Percentiles rank a stretch among this genome's conserved stretches.
Evolutionary conservation across 768 basidiomycete genomes (phyloP).

Genomic region (Podaxis sp.): DNA sequence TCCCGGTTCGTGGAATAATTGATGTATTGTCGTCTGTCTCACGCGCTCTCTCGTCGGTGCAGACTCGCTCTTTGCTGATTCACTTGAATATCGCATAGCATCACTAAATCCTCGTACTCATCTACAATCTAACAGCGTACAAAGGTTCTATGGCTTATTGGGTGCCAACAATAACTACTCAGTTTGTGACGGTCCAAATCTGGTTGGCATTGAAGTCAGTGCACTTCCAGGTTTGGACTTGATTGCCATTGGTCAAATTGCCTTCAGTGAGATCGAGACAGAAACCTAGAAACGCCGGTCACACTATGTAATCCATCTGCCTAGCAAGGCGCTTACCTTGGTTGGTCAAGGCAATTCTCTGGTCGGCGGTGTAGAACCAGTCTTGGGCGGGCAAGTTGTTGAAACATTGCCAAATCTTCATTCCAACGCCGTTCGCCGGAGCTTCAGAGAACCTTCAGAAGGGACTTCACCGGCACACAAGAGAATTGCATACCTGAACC

Average conservation of each 20-base stretch:
- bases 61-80: too few relatives aligned
- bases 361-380: slow-evolving; percentile 31
- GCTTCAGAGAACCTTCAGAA: not conserved
- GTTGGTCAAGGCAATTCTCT: slow-evolving; percentile 26
- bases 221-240: slow-evolving; percentile 18
- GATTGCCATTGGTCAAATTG: slow-evolving; percentile 12
- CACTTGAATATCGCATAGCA: too few relatives aligned
- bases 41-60: too few relatives aligned
- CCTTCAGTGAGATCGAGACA: slow-evolving; percentile 20
- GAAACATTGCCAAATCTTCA: slow-evolving; percentile 39
- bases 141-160: too few relatives aligned
- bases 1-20: too few relatives aligned
- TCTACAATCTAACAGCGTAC: too few relatives aligned
- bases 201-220: slow-evolving; percentile 14
- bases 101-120: too few relatives aligned
- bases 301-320: not conserved
- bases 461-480: too few relatives aligned
- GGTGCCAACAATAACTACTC: not conserved
- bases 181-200: slow-evolving; percentile 13
- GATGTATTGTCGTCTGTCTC: too few relatives aligned
- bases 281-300: slow-evolving; percentile 4
- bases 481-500: slow-evolving; percentile 18
- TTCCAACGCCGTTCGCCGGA: slow-evolving; percentile 18
- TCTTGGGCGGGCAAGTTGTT: slow-evolving; percentile 33
- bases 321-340: not conserved